Evolutionary conservation across 495 filamentous ascomycete species (phyloP).

Genomic region (Terfezia claveryi): DNA sequence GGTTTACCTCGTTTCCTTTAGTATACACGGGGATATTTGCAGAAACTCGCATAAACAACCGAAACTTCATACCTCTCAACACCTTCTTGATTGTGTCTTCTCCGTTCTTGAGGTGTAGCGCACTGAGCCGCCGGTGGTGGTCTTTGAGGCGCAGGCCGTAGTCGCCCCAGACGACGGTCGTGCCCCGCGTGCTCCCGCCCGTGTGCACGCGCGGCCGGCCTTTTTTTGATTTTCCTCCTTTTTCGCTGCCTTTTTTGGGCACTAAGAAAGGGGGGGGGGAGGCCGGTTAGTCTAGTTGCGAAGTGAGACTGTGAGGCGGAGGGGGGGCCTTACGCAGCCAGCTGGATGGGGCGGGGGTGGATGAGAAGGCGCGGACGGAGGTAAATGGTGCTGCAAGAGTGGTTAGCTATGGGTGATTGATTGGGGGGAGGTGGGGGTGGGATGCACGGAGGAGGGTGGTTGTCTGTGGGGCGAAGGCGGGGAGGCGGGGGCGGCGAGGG

Average conservation of each 20-base stretch:
- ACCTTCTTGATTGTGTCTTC: slow-evolving; percentile 80
- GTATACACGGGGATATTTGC: slow-evolving; percentile 90
- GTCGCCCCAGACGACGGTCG: slow-evolving; percentile 89
- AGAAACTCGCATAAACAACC: slow-evolving; percentile 69
- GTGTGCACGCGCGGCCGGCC: slow-evolving; percentile 72
- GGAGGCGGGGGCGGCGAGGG: too few species aligned
- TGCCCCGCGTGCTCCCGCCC: slow-evolving; percentile 75
- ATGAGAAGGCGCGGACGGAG: slow-evolving; percentile 5
- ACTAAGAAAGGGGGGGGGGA: slow-evolving; percentile 1
- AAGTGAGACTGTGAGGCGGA: not conserved
- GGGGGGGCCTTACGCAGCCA: slow-evolving; percentile 14
- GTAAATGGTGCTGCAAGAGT: not conserved
- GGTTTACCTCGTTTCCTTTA: slow-evolving; percentile 65
- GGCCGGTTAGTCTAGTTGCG: not conserved
- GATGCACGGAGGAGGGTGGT: too few species aligned
- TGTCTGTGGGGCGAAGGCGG: too few species aligned
- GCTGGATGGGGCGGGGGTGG: slow-evolving; percentile 6
- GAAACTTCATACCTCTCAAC: slow-evolving; percentile 77
- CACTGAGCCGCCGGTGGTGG: slow-evolving; percentile 75
- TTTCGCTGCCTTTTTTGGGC: slow-evolving; percentile 12
- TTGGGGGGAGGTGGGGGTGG: too few species aligned
- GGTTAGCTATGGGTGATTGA: too few species aligned
- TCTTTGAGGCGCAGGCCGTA: slow-evolving; percentile 86
- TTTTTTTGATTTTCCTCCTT: slow-evolving; percentile 54
- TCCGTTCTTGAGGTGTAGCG: slow-evolving; percentile 64